Conservation (phyloP, 331 rosid species). For the Acacia pycnantha region DNA sequence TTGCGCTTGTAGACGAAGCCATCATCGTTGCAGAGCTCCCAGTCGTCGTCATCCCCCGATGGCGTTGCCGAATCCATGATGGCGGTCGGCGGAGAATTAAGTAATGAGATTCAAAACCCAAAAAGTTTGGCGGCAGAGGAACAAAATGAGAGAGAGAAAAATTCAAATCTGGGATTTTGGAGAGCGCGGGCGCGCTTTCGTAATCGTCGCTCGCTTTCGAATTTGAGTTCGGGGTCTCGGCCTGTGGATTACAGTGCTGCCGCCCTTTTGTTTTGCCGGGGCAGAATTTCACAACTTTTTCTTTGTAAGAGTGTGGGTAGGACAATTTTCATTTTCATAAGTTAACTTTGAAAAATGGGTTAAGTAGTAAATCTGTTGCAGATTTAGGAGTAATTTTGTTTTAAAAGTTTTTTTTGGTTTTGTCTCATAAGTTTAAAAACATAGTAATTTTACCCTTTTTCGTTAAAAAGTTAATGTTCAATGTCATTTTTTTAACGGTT, state of each 20-base stretch:
- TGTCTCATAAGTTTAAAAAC: too few relatives aligned
- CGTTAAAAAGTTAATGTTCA: too few relatives aligned
- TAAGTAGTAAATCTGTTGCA: too few relatives aligned
- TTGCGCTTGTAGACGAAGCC: slow-evolving; percentile 82
- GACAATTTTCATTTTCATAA: too few relatives aligned
- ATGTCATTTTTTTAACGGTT: too few relatives aligned
- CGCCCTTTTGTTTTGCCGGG: neutral
- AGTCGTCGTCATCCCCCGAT: slow-evolving; percentile 46
- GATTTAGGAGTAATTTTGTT: too few relatives aligned
- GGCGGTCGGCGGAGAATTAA: neutral
- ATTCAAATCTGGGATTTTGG: slow-evolving; percentile 22
- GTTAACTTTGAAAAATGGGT: too few relatives aligned
- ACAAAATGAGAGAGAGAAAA: neutral
- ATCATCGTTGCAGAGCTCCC: slow-evolving; percentile 82
- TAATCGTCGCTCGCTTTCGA: slow-evolving; percentile 9
- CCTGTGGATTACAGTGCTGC: neutral
- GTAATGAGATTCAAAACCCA: neutral
- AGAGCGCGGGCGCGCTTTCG: slow-evolving; percentile 29
- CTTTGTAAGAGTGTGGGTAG: too few relatives aligned
- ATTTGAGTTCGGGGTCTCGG: neutral
- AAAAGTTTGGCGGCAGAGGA: neutral
- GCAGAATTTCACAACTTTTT: neutral
- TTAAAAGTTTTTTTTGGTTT: too few relatives aligned
- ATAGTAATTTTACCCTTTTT: too few relatives aligned
- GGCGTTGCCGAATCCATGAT: slow-evolving; percentile 44